phyloP scores from a whole-genome alignment of 441 rosid genomes.

The Manihot esculenta region DNA sequence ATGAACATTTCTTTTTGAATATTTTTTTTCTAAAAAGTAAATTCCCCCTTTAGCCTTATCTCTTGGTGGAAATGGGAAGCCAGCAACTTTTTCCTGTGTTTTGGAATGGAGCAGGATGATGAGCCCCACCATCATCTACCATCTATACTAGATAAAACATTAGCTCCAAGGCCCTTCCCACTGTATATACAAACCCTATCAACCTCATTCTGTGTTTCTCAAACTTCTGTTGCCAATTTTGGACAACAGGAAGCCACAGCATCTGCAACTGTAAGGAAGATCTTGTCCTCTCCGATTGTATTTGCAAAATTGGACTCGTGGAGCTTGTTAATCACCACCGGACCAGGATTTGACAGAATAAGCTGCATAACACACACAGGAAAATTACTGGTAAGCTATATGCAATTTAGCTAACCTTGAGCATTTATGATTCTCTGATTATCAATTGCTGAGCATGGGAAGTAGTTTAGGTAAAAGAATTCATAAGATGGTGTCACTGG shows the following conservation, averaged over 20 bases:
- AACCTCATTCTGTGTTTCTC: slow-evolving; percentile 13
- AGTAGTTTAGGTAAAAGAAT: neutral
- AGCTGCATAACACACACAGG: slow-evolving; percentile 43
- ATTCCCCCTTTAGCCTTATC: neutral
- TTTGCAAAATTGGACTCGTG: slow-evolving; percentile 52
- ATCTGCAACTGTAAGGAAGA: slow-evolving; percentile 82
- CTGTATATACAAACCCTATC: neutral
- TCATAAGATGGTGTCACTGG: no score
- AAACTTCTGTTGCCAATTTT: slow-evolving; percentile 42
- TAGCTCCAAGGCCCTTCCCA: no score
- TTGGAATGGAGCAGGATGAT: neutral
- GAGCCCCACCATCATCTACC: neutral
- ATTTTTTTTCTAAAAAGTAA: no score
- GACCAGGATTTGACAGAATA: slow-evolving; percentile 82
- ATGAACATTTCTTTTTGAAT: no score
- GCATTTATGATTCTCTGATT: neutral
- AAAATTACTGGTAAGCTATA: slow-evolving; percentile 14
- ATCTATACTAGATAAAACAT: no score
- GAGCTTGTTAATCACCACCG: slow-evolving; percentile 74
- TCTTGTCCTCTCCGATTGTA: slow-evolving; percentile 59
- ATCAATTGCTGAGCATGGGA: neutral
- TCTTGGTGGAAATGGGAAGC: no score
- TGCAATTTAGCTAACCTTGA: neutral
- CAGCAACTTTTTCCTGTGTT: neutral
- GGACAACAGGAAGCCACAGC: slow-evolving; percentile 69